Percentiles rank a stretch among this genome's conserved stretches.
Conservation (phyloP, 305 asterid species). For the Solanum chacoense region DNA sequence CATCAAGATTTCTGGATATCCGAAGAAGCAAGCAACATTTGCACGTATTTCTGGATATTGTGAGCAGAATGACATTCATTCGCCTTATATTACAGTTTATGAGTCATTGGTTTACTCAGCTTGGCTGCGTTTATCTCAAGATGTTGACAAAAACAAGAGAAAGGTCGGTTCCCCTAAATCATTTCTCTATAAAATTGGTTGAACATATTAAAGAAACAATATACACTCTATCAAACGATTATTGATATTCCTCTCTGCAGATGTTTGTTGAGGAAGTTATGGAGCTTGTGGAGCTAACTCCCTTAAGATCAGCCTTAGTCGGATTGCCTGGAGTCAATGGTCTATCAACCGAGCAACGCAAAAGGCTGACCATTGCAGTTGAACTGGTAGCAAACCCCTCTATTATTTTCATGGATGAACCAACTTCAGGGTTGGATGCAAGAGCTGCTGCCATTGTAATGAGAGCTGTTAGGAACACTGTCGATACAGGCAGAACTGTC, state of each 20-base stretch:
- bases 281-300: constrained; percentile 45
- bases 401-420: constrained; percentile 10
- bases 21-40: constrained; percentile 54
- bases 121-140: constrained; percentile 45
- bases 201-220: background rate
- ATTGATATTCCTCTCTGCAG: constrained; percentile 3
- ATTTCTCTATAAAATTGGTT: background rate
- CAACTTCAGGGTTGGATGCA: constrained; percentile 54
- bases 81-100: constrained; percentile 53
- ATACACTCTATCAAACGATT: background rate
- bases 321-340: constrained; percentile 56
- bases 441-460: constrained; percentile 47
- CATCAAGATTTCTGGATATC: constrained; percentile 49
- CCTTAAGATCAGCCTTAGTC: constrained; percentile 30
- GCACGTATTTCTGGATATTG: constrained; percentile 71
- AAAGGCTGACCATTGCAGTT: constrained; percentile 55
- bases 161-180: constrained; percentile 24
- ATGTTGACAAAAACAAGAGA: constrained; percentile 33
- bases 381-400: constrained; percentile 47
- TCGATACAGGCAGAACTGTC: background rate
- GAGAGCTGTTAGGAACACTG: constrained; percentile 8
- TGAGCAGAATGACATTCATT: constrained; percentile 69
- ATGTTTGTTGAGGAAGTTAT: constrained; percentile 30
- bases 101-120: constrained; percentile 65
- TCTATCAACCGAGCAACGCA: constrained; percentile 51